phyloP scores from a whole-genome alignment of 2,329 filamentous ascomycete genomes.

The Diaporthe caulivora region DNA sequence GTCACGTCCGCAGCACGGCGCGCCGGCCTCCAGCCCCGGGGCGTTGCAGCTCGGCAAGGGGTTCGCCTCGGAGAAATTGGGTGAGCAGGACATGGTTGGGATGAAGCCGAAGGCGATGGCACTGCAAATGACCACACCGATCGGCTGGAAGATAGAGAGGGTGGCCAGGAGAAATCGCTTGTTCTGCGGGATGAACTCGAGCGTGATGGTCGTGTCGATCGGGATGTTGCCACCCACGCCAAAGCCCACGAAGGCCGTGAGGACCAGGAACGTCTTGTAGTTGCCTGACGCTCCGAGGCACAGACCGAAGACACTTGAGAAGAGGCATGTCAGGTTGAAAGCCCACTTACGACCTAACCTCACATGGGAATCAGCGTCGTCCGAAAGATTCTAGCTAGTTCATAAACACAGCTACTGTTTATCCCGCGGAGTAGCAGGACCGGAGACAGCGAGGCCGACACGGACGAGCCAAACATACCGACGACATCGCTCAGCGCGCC shows the following conservation, averaged over 20 bases:
- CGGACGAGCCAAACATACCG: constrained; percentile 42
- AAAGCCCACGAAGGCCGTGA: constrained; percentile 67
- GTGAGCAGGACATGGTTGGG: constrained; percentile 62
- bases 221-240: constrained; percentile 67
- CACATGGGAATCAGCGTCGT: neutral
- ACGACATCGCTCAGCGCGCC: constrained; percentile 66
- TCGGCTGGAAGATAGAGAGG: constrained; percentile 67
- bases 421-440: neutral
- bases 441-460: neutral
- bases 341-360: constrained; percentile 62
- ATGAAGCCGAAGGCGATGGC: constrained; percentile 67
- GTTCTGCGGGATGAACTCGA: constrained; percentile 67
- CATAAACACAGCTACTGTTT: neutral
- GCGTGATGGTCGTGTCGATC: constrained; percentile 66
- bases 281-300: constrained; percentile 62
- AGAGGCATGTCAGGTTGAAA: constrained; percentile 70
- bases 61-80: constrained; percentile 60
- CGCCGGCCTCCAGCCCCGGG: constrained; percentile 42
- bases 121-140: constrained; percentile 64
- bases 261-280: constrained; percentile 63
- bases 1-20: constrained; percentile 47
- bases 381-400: neutral
- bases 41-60: constrained; percentile 58
- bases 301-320: constrained; percentile 65
- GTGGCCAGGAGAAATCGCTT: constrained; percentile 64